Percentiles rank a stretch among this genome's conserved stretches.
phyloP scores from a whole-genome alignment of 2,329 filamentous ascomycete genomes.

The Cladophialophora yegresii region DNA sequence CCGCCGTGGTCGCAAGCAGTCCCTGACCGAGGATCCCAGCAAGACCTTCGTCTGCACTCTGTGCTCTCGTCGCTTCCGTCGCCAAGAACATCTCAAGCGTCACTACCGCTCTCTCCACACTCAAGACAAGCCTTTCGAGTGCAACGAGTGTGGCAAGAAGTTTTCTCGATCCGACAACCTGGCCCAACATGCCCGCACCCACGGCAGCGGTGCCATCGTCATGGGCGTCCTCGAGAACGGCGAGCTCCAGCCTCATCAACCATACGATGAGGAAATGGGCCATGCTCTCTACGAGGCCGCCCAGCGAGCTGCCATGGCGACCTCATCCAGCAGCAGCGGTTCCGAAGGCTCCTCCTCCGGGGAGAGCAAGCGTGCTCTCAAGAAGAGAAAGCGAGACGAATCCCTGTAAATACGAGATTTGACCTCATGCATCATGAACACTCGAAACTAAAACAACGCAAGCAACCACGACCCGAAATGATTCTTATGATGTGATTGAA shows the following conservation, averaged over 20 bases:
- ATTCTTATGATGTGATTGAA: slow-evolving; percentile 34
- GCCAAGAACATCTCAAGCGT: slow-evolving; percentile 97
- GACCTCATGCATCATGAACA: slow-evolving; percentile 33
- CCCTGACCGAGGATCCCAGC: slow-evolving; percentile 91
- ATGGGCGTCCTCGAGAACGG: slow-evolving; percentile 82
- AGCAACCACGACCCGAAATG: slow-evolving; percentile 32
- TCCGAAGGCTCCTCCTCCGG: slow-evolving; percentile 37
- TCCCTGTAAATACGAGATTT: slow-evolving; percentile 39
- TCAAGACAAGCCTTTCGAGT: slow-evolving; percentile 97
- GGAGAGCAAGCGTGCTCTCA: slow-evolving; percentile 59
- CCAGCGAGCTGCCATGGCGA: slow-evolving; percentile 67
- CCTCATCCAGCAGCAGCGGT: slow-evolving; percentile 49
- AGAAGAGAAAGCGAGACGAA: slow-evolving; percentile 75
- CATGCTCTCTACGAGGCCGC: slow-evolving; percentile 81
- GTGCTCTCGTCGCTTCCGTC: slow-evolving; percentile 94
- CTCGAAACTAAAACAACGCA: slow-evolving; percentile 25
- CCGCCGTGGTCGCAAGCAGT: slow-evolving; percentile 97
- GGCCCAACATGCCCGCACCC: slow-evolving; percentile 90
- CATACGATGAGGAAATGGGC: slow-evolving; percentile 66
- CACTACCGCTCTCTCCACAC: slow-evolving; percentile 98
- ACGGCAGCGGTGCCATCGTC: slow-evolving; percentile 84
- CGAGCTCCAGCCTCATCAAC: slow-evolving; percentile 53
- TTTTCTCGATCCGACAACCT: slow-evolving; percentile 98
- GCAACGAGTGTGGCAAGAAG: slow-evolving; percentile 97
- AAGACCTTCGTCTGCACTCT: slow-evolving; percentile 98